Evolutionary conservation across 192 early-diverging fungal genomes (phyloP), one percentile per base, ranked within the genome.

Genomic region (Entomortierella chlamydospora): DNA sequence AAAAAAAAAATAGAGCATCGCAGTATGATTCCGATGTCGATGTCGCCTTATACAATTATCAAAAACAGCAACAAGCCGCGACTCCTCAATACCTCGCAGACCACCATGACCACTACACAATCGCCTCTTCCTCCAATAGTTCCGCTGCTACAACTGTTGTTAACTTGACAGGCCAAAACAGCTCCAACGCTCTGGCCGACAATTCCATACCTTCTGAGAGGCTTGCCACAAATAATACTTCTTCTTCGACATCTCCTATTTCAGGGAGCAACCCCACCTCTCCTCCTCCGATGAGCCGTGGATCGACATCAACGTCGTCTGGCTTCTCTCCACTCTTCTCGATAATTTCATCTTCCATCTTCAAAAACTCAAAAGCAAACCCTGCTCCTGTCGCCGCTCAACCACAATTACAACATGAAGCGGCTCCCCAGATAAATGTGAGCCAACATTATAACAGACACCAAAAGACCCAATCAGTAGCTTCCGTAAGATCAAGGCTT

Each of bases 21-120:
- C 73, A 68, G 29, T 68, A 77, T 26, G 64, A 77, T 53, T 60
- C 65, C 7, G 54, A 62, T 20, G 53, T 66, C 49, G 63, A 73
- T 61, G 64, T 28, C 18, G 50, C 57, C 34, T n/a, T 33, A 7
- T 68, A 59, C 51, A 57, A 37, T 25, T 51, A 49, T 22, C 72
- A 76, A 25, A 51, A 57, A 4, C 37, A 65, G 37, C 59, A 51
- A 29, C 65, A 57, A 67, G n/a, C 72, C 65, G 30, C 41, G 18
- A 61, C 49, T 25, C 8, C 49, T 1, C 22, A 20, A 4, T 34
- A 25, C 11, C 22, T 50, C 5, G 20, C 0, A n/a, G 41, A 56
- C 28, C 29, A 8, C 33, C 30, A 43, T 42, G 39, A 66, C 50
- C 64, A 61, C 39, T 59, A 66, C 51, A 42, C 64, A 7, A 18